Conservation (phyloP, 2,329 filamentous ascomycete species). For the Cladosporium colombiae region DNA sequence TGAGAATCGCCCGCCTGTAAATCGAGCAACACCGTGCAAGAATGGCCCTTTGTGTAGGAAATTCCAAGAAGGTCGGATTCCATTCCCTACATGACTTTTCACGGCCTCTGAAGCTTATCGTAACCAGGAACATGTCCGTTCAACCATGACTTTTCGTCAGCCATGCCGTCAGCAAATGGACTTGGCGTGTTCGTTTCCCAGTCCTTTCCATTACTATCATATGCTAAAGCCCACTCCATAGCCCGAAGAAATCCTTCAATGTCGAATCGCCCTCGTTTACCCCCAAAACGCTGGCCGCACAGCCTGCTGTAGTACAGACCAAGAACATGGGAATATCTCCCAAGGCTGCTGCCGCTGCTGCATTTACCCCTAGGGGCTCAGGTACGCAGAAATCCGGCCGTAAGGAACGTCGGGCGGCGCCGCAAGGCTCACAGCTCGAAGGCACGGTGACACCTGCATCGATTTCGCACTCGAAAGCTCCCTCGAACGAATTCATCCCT, state of each 20-base stretch:
- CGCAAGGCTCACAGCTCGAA: slow-evolving; percentile 29
- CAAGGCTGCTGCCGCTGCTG: slow-evolving; percentile 83
- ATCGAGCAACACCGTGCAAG: slow-evolving; percentile 30
- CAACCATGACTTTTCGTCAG: slow-evolving; percentile 36
- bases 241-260: slow-evolving; percentile 73
- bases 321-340: slow-evolving; percentile 82
- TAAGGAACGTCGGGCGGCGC: slow-evolving; percentile 19
- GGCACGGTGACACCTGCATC: slow-evolving; percentile 45
- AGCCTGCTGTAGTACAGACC: slow-evolving; percentile 40
- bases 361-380: slow-evolving; percentile 70
- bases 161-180: slow-evolving; percentile 31
- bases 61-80: slow-evolving; percentile 34
- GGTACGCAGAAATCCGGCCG: slow-evolving; percentile 29
- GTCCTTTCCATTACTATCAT: neutral
- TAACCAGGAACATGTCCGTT: slow-evolving; percentile 36
- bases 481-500: slow-evolving; percentile 45
- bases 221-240: slow-evolving; percentile 18
- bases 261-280: slow-evolving; percentile 97
- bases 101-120: slow-evolving; percentile 17
- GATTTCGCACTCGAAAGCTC: slow-evolving; percentile 46
- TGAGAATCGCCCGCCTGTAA: slow-evolving; percentile 36
- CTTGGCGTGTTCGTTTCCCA: slow-evolving; percentile 28
- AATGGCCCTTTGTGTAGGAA: slow-evolving; percentile 40
- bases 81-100: neutral
- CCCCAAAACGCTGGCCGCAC: slow-evolving; percentile 57